Base-by-base conservation (phyloP, 768 basidiomycete genomes). In the Rhodosporidiobolus sp. region DNA sequence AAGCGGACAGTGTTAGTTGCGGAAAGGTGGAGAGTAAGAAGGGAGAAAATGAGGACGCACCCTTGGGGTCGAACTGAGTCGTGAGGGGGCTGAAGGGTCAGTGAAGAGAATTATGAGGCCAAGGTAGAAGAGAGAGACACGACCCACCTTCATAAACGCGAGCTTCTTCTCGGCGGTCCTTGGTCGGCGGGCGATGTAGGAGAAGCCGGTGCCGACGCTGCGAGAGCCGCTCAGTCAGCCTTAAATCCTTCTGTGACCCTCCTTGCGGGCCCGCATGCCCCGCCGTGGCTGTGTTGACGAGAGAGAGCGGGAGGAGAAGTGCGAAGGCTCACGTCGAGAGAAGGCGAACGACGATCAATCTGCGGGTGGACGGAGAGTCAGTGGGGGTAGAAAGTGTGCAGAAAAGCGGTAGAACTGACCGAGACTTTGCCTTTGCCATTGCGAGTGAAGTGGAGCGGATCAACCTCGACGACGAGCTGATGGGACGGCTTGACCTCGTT, bases 121-220 rank as follows among this genome's bases (percentile, higher is more conserved):
- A 46, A 32, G 5, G 3, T 20, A 16, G 38, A 6, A 20, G 28
- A 50, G 50, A 56, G 32, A 35, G 30, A 50, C 30, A 48, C 12
- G 45, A 30, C 61, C 48, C 43, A 75, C 70, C 74, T 75, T 76
- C 71, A 76, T 70, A 63, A 76, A 73, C 17, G 70, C 71, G 45
- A 76, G 62, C 64, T 76, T 76, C 68, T 70, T 76, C 68, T 76
- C 75, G 7, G 75, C 71, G 11, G 69, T 70, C 34, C 75, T 32
- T 10, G 75, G 75, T 28, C 75, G 64, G 17, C 71, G 54, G 1
- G 69, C 71, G n/a, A 76, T 68, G 65, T 76, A 76, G 22, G 68
- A 67, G 46, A 70, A 67, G 17, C 75, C 75, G 6, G 75, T 76
- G 3, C 65, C 72, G 54, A 69, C 67, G 19, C 67, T 73, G 63